Evolutionary conservation across 2,329 filamentous ascomycete genomes (phyloP), one percentile per base, ranked within the genome.

Genomic region (Byssochlamys sp.): DNA sequence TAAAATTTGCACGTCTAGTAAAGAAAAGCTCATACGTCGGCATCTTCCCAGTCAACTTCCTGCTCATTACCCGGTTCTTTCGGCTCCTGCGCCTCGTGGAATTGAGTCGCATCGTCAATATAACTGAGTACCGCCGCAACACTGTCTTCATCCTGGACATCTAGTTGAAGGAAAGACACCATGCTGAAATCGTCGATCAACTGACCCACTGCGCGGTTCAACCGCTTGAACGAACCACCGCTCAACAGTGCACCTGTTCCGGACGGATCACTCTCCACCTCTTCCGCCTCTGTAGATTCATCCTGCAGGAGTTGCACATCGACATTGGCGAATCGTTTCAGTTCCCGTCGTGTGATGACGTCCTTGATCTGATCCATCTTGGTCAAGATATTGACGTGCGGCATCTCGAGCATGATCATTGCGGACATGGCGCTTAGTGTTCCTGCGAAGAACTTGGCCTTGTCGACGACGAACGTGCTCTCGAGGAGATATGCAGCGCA

Each of bases 361-460:
- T 89, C 90, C 71, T 94, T 94, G 63, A 97, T 85, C 60, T 97
- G 82, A 71, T 99, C 94, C 91, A 97, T 97, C 77, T 99, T 99
- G 70, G 88, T 95, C 57, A 99, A 78, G 60, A 99, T 88, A 71
- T 99, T 99, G 70, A 99, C 85, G 71, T 99, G 94, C 3, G 94
- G 94, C 62, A 97, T 85, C 75, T 97, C 94, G 61, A 99, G 83
- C 90, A 97, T 94, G 67, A 99, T 85, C 94, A 99, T 99, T 62
- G 94, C 91, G 68, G 89, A 95, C 94, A 99, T 97, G 63, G 94
- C 94, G 70, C 89, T 94, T 59, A 99, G 79, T 0, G 94, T 96
- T 11, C 94, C 94, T 0, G 94, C 87, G 74, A 99, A 97, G 80
- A 95, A 99, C 77, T 97, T 99, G 68, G 94, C 89, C 60, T 90